Percentiles rank a stretch among this genome's conserved stretches.
phyloP scores from a whole-genome alignment of 2,329 filamentous ascomycete species.

The Pleoardoris graminearum region DNA sequence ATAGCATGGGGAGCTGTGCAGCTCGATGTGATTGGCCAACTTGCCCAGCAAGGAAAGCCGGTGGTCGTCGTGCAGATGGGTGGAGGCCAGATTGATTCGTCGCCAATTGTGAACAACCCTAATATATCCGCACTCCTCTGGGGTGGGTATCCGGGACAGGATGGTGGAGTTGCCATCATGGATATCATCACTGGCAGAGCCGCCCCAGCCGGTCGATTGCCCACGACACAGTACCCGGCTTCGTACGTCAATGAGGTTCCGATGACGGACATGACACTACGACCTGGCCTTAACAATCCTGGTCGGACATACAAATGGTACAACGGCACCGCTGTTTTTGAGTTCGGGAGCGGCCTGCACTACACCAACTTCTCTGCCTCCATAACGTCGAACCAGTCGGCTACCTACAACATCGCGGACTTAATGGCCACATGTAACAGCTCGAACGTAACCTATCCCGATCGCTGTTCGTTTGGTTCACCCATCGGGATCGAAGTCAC shows the following conservation, averaged over 20 bases:
- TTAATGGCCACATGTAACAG: conserved; percentile 43
- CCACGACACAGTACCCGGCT: conserved; percentile 60
- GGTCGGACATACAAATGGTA: conserved; percentile 61
- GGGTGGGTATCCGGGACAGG: conserved; percentile 64
- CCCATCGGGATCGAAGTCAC: conserved; percentile 45
- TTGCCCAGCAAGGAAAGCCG: conserved; percentile 54
- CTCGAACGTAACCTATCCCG: conserved; percentile 11
- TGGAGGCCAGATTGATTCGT: conserved; percentile 55
- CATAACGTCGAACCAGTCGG: conserved; percentile 12
- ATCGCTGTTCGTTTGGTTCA: conserved; percentile 47
- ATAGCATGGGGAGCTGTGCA: conserved; percentile 59
- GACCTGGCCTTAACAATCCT: conserved; percentile 51
- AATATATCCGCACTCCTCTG: conserved; percentile 59
- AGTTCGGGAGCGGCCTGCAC: conserved; percentile 61
- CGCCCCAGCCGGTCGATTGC: conserved; percentile 58
- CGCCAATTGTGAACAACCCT: conserved; percentile 52
- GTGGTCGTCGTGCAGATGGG: conserved; percentile 59
- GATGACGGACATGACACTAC: conserved; percentile 61
- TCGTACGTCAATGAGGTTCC: conserved; percentile 54
- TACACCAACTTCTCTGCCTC: conserved; percentile 58
- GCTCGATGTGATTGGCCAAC: conserved; percentile 54
- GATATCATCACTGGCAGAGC: conserved; percentile 57
- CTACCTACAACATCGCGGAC: conserved; percentile 39
- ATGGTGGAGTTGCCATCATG: conserved; percentile 60
- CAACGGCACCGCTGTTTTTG: conserved; percentile 51